Conservation (phyloP, 2,329 filamentous ascomycete species). For the Phialocephala subalpina region DNA sequence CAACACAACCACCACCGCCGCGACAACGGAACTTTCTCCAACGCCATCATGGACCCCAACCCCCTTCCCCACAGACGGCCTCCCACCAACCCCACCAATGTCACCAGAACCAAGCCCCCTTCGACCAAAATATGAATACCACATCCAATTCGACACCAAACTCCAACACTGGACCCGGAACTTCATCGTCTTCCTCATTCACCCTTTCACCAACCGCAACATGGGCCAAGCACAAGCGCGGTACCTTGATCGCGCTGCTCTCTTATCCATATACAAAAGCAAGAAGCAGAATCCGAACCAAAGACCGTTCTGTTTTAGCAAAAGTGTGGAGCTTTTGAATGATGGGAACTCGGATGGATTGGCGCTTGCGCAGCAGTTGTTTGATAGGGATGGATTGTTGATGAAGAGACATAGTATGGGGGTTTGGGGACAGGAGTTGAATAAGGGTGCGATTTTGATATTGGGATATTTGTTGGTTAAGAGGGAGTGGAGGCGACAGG, state of each 20-base stretch:
- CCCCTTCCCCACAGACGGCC: too few relatives aligned
- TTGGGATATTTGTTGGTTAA: slow-evolving; percentile 7
- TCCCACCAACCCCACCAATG: too few relatives aligned
- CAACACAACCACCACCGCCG: too few relatives aligned
- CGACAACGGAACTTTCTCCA: too few relatives aligned
- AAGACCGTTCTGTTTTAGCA: background rate
- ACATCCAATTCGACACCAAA: slow-evolving; percentile 9
- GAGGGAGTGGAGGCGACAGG: slow-evolving; percentile 11
- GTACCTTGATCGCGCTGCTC: slow-evolving; percentile 10
- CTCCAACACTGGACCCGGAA: slow-evolving; percentile 10
- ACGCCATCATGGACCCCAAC: too few relatives aligned
- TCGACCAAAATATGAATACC: background rate
- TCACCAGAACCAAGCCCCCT: too few relatives aligned
- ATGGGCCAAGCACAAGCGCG: slow-evolving; percentile 7
- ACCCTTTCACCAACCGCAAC: background rate
- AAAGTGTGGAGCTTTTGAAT: slow-evolving; percentile 2
- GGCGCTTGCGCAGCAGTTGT: slow-evolving; percentile 8
- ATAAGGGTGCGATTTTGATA: slow-evolving; percentile 7
- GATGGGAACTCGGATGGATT: slow-evolving; percentile 8
- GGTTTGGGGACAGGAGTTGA: slow-evolving; percentile 9
- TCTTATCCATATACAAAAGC: background rate
- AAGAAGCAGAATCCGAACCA: background rate
- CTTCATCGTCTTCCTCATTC: background rate
- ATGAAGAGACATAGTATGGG: background rate
- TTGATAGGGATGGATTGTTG: slow-evolving; percentile 1